phyloP scores from a whole-genome alignment of 768 basidiomycete genomes.

The Pholiota conissans region DNA sequence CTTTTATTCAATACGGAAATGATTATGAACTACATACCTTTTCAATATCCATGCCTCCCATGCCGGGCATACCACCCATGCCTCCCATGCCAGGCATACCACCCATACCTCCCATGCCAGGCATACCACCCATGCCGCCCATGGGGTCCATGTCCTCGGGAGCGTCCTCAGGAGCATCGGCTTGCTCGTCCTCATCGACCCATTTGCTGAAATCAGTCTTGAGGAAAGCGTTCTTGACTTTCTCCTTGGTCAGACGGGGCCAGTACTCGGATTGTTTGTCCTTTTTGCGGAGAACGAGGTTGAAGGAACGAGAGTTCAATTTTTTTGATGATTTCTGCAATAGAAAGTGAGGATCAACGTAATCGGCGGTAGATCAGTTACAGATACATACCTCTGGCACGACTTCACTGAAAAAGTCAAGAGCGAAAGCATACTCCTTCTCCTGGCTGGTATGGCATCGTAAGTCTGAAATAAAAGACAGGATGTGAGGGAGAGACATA shows the following conservation, averaged over 20 bases:
- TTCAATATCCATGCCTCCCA: slow-evolving; percentile 64
- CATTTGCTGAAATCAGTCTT: slow-evolving; percentile 97
- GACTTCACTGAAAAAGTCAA: slow-evolving; percentile 78
- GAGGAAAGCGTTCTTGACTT: slow-evolving; percentile 74
- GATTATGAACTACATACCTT: slow-evolving; percentile 44
- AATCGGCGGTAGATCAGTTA: background rate
- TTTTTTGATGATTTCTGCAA: slow-evolving; percentile 56
- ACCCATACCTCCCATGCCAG: slow-evolving; percentile 56
- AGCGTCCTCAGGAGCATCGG: slow-evolving; percentile 45
- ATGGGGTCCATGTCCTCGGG: slow-evolving; percentile 55
- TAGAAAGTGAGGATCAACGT: slow-evolving; percentile 10
- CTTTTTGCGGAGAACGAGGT: slow-evolving; percentile 79
- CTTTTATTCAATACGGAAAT: background rate
- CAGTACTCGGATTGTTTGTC: slow-evolving; percentile 76
- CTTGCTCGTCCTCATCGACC: slow-evolving; percentile 98
- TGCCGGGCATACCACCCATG: slow-evolving; percentile 58
- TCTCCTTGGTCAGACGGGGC: slow-evolving; percentile 91
- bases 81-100: slow-evolving; percentile 59
- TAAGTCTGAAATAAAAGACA: background rate
- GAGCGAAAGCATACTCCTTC: slow-evolving; percentile 70
- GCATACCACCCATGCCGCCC: slow-evolving; percentile 60
- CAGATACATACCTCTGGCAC: slow-evolving; percentile 61
- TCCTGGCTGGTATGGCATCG: slow-evolving; percentile 32
- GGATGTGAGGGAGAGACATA: slow-evolving; percentile 32
- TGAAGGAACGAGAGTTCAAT: slow-evolving; percentile 67